phyloP scores from a whole-genome alignment of 768 basidiomycete species.

The Collybiopsis luxurians region DNA sequence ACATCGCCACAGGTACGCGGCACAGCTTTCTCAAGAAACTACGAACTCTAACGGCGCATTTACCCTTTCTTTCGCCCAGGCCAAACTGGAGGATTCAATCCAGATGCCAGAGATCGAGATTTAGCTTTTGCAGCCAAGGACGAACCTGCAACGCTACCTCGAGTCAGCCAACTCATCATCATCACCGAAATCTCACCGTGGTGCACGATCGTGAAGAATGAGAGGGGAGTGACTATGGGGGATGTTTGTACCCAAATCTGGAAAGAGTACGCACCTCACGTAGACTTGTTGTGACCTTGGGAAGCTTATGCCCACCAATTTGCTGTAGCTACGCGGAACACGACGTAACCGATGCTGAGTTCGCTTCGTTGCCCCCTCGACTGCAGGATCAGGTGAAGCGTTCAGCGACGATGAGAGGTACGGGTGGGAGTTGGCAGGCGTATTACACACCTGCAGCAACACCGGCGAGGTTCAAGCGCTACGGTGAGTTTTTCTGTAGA shows the following conservation, averaged over 20 bases:
- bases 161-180: slow-evolving; percentile 55
- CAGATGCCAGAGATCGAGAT: slow-evolving; percentile 56
- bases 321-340: slow-evolving; percentile 63
- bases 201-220: slow-evolving; percentile 74
- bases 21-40: neutral
- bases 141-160: slow-evolving; percentile 69
- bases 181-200: slow-evolving; percentile 66
- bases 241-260: slow-evolving; percentile 74
- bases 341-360: slow-evolving; percentile 64
- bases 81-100: slow-evolving; percentile 60
- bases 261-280: slow-evolving; percentile 59
- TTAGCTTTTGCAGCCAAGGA: slow-evolving; percentile 51
- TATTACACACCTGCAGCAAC: slow-evolving; percentile 51
- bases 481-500: slow-evolving; percentile 42
- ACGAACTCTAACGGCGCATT: too few relatives aligned
- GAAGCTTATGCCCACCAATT: too few relatives aligned
- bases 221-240: slow-evolving; percentile 69
- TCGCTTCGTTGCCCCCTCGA: slow-evolving; percentile 55
- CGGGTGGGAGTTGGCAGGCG: slow-evolving; percentile 23
- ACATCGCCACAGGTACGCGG: slow-evolving; percentile 59
- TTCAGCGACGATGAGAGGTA: slow-evolving; percentile 40
- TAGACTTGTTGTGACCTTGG: too few relatives aligned
- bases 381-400: slow-evolving; percentile 73
- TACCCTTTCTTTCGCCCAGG: slow-evolving; percentile 32
- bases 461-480: slow-evolving; percentile 54